phyloP scores from a whole-genome alignment of 192 early-diverging fungal species.

The Powellomyces hirtus region DNA sequence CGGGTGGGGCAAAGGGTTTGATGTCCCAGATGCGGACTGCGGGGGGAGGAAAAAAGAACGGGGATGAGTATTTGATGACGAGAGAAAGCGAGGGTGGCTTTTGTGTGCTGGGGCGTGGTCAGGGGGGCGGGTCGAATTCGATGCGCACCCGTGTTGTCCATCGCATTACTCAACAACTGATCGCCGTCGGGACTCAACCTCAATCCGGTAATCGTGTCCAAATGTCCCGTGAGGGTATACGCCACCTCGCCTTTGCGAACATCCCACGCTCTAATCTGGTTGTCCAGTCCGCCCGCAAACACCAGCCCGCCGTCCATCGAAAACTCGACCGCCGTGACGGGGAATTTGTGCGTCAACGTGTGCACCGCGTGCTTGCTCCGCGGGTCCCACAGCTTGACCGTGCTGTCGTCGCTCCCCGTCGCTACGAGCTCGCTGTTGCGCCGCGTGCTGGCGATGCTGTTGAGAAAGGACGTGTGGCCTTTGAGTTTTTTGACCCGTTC shows the following conservation, averaged over 20 bases:
- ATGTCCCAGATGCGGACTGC: constrained; percentile 90
- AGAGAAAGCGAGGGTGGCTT: background rate
- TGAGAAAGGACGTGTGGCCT: constrained; percentile 80
- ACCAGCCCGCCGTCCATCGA: constrained; percentile 74
- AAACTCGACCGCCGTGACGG: constrained; percentile 77
- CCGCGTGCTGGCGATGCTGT: constrained; percentile 70
- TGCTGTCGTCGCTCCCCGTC: constrained; percentile 83
- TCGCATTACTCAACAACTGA: constrained; percentile 77
- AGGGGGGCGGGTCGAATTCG: background rate
- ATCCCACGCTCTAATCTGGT: constrained; percentile 88
- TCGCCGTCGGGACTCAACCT: constrained; percentile 80
- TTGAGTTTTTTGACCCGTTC: constrained; percentile 76
- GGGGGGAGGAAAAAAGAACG: background rate
- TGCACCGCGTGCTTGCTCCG: constrained; percentile 40
- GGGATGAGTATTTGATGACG: background rate
- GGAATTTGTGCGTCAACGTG: constrained; percentile 33
- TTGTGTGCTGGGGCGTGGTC: background rate
- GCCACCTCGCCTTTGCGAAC: constrained; percentile 66
- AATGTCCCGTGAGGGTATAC: constrained; percentile 76
- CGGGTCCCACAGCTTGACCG: constrained; percentile 57
- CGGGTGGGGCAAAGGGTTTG: constrained; percentile 72
- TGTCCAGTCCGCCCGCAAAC: constrained; percentile 88
- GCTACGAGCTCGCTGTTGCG: constrained; percentile 75
- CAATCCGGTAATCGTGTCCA: constrained; percentile 87
- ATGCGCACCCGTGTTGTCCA: constrained; percentile 84